phyloP scores from a whole-genome alignment of 768 basidiomycete genomes.

The Panaeolus cyanescens region DNA sequence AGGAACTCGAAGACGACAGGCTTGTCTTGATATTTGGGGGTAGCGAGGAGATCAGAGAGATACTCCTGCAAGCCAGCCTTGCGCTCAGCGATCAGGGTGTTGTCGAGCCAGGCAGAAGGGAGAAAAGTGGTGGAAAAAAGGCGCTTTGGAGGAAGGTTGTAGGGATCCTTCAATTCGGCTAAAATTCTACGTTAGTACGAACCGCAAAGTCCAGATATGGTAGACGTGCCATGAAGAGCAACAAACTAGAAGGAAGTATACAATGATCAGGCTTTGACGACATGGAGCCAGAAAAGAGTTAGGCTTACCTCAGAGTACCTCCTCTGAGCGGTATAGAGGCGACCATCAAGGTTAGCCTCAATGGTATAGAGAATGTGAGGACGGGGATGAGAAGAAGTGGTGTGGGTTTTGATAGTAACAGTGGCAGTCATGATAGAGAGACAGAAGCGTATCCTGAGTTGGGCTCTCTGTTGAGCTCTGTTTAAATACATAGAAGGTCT shows the following conservation, averaged over 20 bases:
- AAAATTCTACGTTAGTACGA: background rate
- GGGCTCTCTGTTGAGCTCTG: background rate
- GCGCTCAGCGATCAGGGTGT: constrained; percentile 51
- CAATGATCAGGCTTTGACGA: background rate
- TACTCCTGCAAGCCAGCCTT: constrained; percentile 49
- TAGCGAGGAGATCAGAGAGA: constrained; percentile 37
- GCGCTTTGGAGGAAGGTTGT: constrained; percentile 52
- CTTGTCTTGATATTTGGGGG: constrained; percentile 35
- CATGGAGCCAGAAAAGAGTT: background rate
- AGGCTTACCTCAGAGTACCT: constrained; percentile 48
- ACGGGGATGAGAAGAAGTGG: constrained; percentile 44
- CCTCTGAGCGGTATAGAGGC: constrained; percentile 27
- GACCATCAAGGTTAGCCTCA: constrained; percentile 36
- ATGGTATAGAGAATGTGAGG: constrained; percentile 50
- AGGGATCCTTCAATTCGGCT: constrained; percentile 38
- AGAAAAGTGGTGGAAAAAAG: constrained; percentile 47
- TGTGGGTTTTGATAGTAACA: constrained; percentile 32
- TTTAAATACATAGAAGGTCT: background rate
- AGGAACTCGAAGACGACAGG: constrained; percentile 41
- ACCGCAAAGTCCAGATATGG: background rate
- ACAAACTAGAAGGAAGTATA: constrained; percentile 26
- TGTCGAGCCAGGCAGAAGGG: constrained; percentile 55
- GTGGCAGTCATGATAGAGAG: constrained; percentile 5
- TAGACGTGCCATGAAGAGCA: constrained; percentile 33
- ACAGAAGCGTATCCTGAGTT: background rate